Evolutionary conservation across 1,284 basidiomycete genomes (phyloP), one percentile per base, ranked within the genome.

Genomic region (Anthracocystis walkeri): DNA sequence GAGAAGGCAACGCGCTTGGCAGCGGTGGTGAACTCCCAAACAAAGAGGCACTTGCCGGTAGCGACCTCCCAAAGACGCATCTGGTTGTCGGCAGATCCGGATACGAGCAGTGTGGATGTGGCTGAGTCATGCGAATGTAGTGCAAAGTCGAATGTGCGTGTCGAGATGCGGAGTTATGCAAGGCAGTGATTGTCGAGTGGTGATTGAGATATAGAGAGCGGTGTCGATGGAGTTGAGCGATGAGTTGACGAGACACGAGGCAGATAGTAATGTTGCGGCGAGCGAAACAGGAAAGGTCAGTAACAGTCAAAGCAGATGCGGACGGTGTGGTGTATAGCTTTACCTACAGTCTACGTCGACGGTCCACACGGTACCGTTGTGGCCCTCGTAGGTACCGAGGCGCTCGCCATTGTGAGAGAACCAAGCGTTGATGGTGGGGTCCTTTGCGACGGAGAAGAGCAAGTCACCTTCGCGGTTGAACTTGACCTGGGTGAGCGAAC

Each of bases 331-430:
- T 42, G 23, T 25, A n/a, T 25, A 20, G 20, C 27, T 2, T 33
- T 23, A 63, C 60, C 51, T 51, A 63, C 49, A 91, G 88, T 99
- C 96, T 65, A 94, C 91, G 86, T 97, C 95, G 77, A 97, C 90
- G 65, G 93, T 95, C 96, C 97, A 98, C 38, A 99, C 93, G 2
- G 93, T 90, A 78, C 96, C 96, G 84, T 98, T 98, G 87, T 98
- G 92, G 48, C 95, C 97, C 61, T 94, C 91, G 86, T 97, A 98
- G 62, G 97, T 99, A 52, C 96, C 97, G 81, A 99, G 87, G 67
- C 97, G 89, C 88, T 99, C 96, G 76, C 97, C 97, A 84, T 99
- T 99, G 84, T 97, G 94, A n/a, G 95, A 92, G 87, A 91, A 98
- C 95, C 95, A 97, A 54, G 93, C 94, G 84, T 97, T 98, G 86